Conservation (phyloP, 495 filamentous ascomycete genomes). For the Talaromyces ruber region DNA sequence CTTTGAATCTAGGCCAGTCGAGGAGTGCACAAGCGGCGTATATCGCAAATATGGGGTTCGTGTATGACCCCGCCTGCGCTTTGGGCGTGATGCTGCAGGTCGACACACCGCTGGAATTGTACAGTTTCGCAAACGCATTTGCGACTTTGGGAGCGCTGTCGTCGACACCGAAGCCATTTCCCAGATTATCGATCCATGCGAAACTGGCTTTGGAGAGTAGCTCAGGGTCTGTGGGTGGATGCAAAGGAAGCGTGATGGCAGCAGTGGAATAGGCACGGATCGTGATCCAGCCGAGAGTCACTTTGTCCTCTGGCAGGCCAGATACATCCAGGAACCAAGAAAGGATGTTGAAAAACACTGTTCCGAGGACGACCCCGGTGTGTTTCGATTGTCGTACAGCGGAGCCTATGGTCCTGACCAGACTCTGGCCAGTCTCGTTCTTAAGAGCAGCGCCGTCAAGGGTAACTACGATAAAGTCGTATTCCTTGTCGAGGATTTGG, state of each 20-base stretch:
- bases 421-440: background rate
- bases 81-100: background rate
- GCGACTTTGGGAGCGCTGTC: background rate
- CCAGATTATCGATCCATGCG: background rate
- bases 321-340: background rate
- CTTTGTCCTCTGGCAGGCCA: background rate
- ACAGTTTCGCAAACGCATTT: background rate
- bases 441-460: background rate
- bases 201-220: background rate
- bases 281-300: background rate
- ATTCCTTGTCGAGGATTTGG: background rate
- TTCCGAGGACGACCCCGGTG: background rate
- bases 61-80: background rate
- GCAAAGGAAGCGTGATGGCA: background rate
- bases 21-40: background rate
- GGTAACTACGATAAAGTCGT: background rate
- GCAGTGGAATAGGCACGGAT: background rate
- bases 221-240: background rate
- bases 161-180: background rate
- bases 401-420: background rate
- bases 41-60: background rate
- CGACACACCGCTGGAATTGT: background rate
- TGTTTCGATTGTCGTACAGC: background rate
- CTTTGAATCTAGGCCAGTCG: background rate
- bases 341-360: background rate